A percentile compares a stretch with the other conserved stretches of the same genome.
Conservation (phyloP, 306 rosid genomes). For the Gillenia trifoliata region DNA sequence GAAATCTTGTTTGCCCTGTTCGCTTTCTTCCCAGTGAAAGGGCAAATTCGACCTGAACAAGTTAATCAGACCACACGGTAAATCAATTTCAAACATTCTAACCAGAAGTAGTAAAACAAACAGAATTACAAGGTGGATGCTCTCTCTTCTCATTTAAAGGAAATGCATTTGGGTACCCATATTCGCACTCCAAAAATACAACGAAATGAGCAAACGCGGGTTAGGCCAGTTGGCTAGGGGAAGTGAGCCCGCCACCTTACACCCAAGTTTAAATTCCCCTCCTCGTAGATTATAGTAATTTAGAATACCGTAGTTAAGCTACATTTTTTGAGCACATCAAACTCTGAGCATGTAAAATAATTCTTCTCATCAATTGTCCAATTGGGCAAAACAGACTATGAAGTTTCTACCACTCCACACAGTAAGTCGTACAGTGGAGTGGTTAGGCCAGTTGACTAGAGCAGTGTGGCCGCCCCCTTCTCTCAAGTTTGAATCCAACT, state of each 20-base stretch:
- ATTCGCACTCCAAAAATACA: not conserved
- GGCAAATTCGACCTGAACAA: slow-evolving; percentile 73
- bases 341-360: too few relatives aligned
- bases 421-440: too few relatives aligned
- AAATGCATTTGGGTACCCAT: not conserved
- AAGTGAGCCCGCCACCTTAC: not conserved
- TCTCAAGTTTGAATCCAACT: not conserved
- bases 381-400: too few relatives aligned
- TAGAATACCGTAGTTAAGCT: too few relatives aligned
- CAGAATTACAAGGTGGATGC: not conserved
- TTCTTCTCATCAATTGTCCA: too few relatives aligned
- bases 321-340: too few relatives aligned
- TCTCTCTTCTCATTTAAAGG: too few relatives aligned
- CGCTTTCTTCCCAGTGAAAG: slow-evolving; percentile 86
- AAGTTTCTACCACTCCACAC: too few relatives aligned
- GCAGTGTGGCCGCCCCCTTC: not conserved
- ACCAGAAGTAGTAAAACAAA: not conserved
- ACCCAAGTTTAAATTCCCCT: not conserved
- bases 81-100: not conserved
- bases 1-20: slow-evolving; percentile 83
- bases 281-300: too few relatives aligned
- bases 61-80: not conserved
- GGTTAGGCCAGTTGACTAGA: not conserved
- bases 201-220: not conserved
- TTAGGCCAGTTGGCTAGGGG: not conserved